These are phyloP conservation scores for Lactarius tabidus DNA, from an alignment of 768 basidiomycete genomes.

Conservation along the genomic window DNA sequence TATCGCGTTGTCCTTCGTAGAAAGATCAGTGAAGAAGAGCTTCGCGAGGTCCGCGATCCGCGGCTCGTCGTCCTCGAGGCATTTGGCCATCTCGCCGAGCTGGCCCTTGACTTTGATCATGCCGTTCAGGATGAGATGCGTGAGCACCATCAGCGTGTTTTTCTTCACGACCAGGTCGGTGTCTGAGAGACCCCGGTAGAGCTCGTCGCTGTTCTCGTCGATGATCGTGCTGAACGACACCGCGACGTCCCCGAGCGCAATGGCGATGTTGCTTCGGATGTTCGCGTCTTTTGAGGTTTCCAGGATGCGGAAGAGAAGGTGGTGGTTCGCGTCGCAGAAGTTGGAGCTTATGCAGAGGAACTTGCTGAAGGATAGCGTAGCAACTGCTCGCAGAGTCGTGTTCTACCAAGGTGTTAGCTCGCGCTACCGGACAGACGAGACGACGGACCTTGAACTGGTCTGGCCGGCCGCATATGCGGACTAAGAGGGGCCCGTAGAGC, in stretches of 20 bases:
- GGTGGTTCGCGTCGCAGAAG: conserved; percentile 89
- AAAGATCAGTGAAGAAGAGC: conserved; percentile 93
- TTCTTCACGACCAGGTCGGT: conserved; percentile 89
- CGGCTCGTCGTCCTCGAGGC: conserved; percentile 85
- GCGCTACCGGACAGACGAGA: background rate
- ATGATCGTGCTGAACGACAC: conserved; percentile 97
- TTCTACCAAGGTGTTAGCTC: conserved; percentile 51
- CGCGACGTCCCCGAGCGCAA: conserved; percentile 95
- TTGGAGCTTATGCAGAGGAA: conserved; percentile 93
- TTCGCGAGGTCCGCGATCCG: conserved; percentile 94
- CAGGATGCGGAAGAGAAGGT: conserved; percentile 88
- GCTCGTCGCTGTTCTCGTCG: conserved; percentile 93
- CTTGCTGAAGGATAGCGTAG: conserved; percentile 88
- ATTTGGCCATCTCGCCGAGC: conserved; percentile 99
- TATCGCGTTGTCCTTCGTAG: conserved; percentile 97
- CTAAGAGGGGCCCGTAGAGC: conserved; percentile 84
- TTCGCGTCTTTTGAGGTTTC: conserved; percentile 87
- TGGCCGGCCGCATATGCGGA: conserved; percentile 86
- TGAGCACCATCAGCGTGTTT: conserved; percentile 98
- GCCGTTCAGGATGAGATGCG: conserved; percentile 93
- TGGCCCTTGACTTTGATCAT: conserved; percentile 99
- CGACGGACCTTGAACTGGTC: conserved; percentile 77
- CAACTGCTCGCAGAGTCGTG: conserved; percentile 77
- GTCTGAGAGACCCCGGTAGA: conserved; percentile 93
- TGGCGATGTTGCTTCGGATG: conserved; percentile 94